Conservation (phyloP, 1,139 yeast genomes). For the Kurtzmaniella quercitrusa region DNA sequence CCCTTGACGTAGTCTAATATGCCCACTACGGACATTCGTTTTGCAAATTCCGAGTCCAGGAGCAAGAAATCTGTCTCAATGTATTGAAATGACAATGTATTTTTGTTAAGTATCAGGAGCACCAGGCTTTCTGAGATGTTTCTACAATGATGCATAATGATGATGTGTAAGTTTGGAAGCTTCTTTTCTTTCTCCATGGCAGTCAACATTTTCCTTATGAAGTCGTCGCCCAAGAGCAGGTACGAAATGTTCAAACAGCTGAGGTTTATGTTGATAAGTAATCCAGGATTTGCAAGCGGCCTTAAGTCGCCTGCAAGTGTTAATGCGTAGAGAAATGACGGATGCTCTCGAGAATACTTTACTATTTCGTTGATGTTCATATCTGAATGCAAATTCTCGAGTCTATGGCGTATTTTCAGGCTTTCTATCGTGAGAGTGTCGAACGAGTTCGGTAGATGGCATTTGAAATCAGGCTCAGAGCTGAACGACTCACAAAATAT, state of each 20-base stretch:
- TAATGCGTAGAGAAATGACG: slow-evolving; percentile 2
- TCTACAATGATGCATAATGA: slow-evolving; percentile 24
- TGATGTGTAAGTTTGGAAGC: slow-evolving; percentile 18
- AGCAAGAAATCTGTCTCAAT: slow-evolving; percentile 21
- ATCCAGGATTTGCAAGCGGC: not conserved
- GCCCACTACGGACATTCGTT: slow-evolving; percentile 2
- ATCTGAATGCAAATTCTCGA: slow-evolving; percentile 34
- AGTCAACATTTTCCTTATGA: slow-evolving; percentile 21
- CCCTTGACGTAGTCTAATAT: slow-evolving; percentile 13
- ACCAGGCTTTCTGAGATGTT: slow-evolving; percentile 19
- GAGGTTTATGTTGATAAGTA: slow-evolving; percentile 14
- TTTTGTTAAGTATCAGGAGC: slow-evolving; percentile 9
- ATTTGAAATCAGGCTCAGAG: slow-evolving; percentile 15
- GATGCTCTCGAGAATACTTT: not conserved
- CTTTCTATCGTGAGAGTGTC: not conserved
- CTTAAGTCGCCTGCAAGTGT: not conserved
- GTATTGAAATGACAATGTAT: slow-evolving; percentile 15
- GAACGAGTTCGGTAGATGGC: slow-evolving; percentile 16
- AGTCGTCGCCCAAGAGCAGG: slow-evolving; percentile 25
- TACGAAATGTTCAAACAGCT: slow-evolving; percentile 32
- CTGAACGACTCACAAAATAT: slow-evolving; percentile 25
- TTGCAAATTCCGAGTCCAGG: slow-evolving; percentile 7
- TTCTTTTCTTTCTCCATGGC: slow-evolving; percentile 18
- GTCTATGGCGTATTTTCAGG: slow-evolving; percentile 17
- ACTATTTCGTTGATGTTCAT: slow-evolving; percentile 9